phyloP scores from a whole-genome alignment of 371 early-diverging fungal species.

The Coemansia sp. region DNA sequence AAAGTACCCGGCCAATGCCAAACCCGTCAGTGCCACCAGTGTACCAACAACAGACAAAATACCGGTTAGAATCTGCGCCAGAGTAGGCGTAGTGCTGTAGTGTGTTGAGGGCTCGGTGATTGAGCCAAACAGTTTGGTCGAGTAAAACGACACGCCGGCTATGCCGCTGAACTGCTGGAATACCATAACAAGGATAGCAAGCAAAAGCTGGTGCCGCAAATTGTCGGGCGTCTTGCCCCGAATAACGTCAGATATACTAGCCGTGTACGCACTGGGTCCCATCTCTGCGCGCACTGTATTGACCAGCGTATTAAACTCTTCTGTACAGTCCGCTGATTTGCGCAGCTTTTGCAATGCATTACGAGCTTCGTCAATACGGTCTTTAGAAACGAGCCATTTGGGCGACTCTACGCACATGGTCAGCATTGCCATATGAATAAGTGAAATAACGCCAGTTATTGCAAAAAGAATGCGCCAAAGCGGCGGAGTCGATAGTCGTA shows the following conservation, averaged over 20 bases:
- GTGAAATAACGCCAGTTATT: constrained; percentile 59
- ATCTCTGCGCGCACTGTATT: constrained; percentile 18
- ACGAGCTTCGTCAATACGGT: constrained; percentile 59
- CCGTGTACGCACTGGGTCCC: constrained; percentile 34
- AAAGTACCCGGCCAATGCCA: constrained; percentile 64
- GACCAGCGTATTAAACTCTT: constrained; percentile 57
- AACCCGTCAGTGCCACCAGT: constrained; percentile 56
- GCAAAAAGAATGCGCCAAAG: constrained; percentile 66
- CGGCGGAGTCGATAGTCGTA: constrained; percentile 58
- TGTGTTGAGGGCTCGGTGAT: not conserved
- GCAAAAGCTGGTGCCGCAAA: constrained; percentile 50
- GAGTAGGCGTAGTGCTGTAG: constrained; percentile 16
- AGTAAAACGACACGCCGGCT: constrained; percentile 80
- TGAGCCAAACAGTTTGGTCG: constrained; percentile 51
- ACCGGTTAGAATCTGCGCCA: constrained; percentile 48
- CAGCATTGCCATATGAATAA: constrained; percentile 63
- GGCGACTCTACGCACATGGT: constrained; percentile 74
- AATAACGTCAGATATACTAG: constrained; percentile 38
- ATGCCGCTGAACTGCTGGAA: constrained; percentile 83
- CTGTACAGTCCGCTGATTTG: constrained; percentile 55
- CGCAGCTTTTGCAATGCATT: constrained; percentile 59
- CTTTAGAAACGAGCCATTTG: constrained; percentile 61
- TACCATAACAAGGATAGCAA: constrained; percentile 56
- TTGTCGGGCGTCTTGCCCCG: constrained; percentile 48
- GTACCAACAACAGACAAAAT: constrained; percentile 54